These are phyloP conservation scores for Dendrocalamus latiflorus DNA, from an alignment of 202 grass and related monocot genomes.

Conservation along the genomic window DNA sequence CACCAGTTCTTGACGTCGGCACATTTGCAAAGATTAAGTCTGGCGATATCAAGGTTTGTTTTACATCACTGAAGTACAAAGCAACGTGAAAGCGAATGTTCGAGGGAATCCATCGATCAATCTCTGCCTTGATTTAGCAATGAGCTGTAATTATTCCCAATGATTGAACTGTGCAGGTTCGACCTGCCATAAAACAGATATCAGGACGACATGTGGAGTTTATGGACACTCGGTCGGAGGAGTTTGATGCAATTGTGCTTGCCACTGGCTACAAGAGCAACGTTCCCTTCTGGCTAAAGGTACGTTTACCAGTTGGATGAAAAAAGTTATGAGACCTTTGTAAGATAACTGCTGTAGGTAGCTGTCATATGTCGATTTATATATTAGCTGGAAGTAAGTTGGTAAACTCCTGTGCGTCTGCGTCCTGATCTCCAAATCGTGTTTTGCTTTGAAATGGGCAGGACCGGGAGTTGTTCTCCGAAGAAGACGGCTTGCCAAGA, in stretches of 20 bases:
- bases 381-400: neutral
- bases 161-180: slow-evolving; percentile 55
- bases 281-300: slow-evolving; percentile 84
- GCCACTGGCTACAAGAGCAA: slow-evolving; percentile 97
- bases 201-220: slow-evolving; percentile 54
- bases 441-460: slow-evolving; percentile 22
- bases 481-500: slow-evolving; percentile 82
- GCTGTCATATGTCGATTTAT: neutral
- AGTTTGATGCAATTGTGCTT: slow-evolving; percentile 64
- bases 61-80: slow-evolving; percentile 17
- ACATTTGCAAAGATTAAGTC: slow-evolving; percentile 88
- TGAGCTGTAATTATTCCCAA: slow-evolving; percentile 6
- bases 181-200: slow-evolving; percentile 45
- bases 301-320: slow-evolving; percentile 16
- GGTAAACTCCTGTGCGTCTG: neutral
- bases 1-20: slow-evolving; percentile 92
- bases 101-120: neutral
- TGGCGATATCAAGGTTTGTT: slow-evolving; percentile 74
- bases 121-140: slow-evolving; percentile 9
- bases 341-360: neutral
- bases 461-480: slow-evolving; percentile 80
- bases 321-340: neutral
- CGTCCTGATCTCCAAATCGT: slow-evolving; percentile 6
- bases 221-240: slow-evolving; percentile 41
- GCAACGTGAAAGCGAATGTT: slow-evolving; percentile 10